Conservation (phyloP, 2,329 filamentous ascomycete species). For the Ophiostoma australiae region DNA sequence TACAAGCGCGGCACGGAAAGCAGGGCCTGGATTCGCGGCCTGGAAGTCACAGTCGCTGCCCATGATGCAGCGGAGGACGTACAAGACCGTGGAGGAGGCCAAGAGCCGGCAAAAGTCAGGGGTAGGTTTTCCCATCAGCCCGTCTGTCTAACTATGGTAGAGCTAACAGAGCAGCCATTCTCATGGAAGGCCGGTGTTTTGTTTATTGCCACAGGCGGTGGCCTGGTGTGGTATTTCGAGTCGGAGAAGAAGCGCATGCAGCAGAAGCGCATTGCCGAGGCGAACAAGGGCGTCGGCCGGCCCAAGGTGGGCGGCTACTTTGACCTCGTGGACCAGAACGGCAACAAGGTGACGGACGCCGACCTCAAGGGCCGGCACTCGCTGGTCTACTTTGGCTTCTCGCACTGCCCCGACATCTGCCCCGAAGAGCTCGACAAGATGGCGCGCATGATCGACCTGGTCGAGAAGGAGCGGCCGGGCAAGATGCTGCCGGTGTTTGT, state of each 20-base stretch:
- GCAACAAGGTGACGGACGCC: constrained; percentile 68
- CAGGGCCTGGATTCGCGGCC: constrained; percentile 15
- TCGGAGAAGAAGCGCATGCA: constrained; percentile 89
- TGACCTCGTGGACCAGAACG: constrained; percentile 74
- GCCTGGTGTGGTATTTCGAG: constrained; percentile 85
- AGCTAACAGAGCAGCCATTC: constrained; percentile 62
- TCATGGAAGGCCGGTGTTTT: constrained; percentile 85
- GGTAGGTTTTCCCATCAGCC: constrained; percentile 34
- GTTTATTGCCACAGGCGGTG: constrained; percentile 73
- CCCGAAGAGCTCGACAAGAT: constrained; percentile 99
- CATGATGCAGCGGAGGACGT: constrained; percentile 38
- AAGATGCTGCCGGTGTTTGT: constrained; percentile 78
- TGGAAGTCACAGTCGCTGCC: constrained; percentile 29
- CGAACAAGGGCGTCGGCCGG: constrained; percentile 84
- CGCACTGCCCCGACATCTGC: constrained; percentile 96
- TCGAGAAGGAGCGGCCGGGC: constrained; percentile 48
- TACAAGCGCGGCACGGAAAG: constrained; percentile 14
- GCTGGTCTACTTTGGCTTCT: constrained; percentile 94
- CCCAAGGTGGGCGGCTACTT: constrained; percentile 92
- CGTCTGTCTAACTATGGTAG: background rate
- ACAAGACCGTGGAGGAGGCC: constrained; percentile 55
- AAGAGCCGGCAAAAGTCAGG: constrained; percentile 55
- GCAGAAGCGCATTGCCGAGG: constrained; percentile 80
- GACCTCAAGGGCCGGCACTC: constrained; percentile 84
- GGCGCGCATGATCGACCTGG: constrained; percentile 84